Evolutionary conservation across 306 rosid genomes (phyloP), one percentile per base, ranked within the genome.

Genomic region (Morella rubra): DNA sequence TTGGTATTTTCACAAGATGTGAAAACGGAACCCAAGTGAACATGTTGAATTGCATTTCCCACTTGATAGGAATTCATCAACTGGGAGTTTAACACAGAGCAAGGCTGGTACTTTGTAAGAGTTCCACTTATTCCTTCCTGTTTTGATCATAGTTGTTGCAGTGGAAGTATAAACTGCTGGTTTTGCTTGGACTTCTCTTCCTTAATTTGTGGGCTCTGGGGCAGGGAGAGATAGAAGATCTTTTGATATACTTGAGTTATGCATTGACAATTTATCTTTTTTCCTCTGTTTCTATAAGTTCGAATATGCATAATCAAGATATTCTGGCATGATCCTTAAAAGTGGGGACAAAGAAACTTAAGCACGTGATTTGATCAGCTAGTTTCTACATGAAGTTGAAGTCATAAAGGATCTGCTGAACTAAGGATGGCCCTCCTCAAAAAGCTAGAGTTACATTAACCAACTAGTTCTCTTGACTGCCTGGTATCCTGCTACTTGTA

Each of bases 331-430:
- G 40, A 22, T 9, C 24, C 41, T 59, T 22, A 59, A 59, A 59
- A 13, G 22, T 37, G 24, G 22, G 65, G 37, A 41, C 44, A 44
- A 18, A 45, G 5, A 16, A 45, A 44, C 22, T 44, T 8, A 67
- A 67, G 15, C 72, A 18, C 5, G 18, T 12, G n/a, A 67, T 67
- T n/a, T 49, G 14, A 75, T 55, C 44, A 54, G 53, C 49, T 69
- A 60, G 59, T 64, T 71, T 76, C 64, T n/a, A 44, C 72, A 71
- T 32, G 52, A 12, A 61, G 71, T 45, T 49, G 6, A 61, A 41
- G 27, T 49, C 16, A 18, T 40, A 42, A 22, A 22, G 56, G 62
- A 49, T 53, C 67, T 1, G 65, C 41, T 67, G 46, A 12, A 42
- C 19, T 16, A 49, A 65, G 42, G 50, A 42, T 65, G 41, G 13